Conservation (phyloP, 371 early-diverging fungal species). For the Mucor mucedo region DNA sequence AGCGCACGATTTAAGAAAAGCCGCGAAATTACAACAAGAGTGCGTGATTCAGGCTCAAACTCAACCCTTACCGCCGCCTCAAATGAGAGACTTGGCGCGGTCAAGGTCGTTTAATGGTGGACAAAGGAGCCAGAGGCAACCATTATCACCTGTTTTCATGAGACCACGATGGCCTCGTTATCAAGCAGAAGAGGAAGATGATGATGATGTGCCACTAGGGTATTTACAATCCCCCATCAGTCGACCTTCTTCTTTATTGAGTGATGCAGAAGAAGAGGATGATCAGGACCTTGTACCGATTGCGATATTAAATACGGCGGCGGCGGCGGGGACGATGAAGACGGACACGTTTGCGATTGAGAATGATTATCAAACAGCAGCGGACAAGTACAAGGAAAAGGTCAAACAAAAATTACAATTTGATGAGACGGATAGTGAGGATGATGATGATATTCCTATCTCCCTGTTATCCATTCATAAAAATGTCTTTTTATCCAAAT, state of each 20-base stretch:
- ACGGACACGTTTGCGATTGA: background rate
- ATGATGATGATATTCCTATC: constrained; percentile 29
- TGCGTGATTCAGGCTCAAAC: constrained; percentile 13
- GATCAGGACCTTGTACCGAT: constrained; percentile 37
- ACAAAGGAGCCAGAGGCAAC: constrained; percentile 13
- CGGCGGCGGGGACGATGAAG: too few species aligned
- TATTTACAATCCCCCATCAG: constrained; percentile 28
- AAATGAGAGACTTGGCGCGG: constrained; percentile 11
- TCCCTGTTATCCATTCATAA: constrained; percentile 13
- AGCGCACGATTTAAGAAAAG: constrained; percentile 26
- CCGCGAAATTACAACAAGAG: constrained; percentile 29
- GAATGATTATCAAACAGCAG: constrained; percentile 28
- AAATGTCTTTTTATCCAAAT: background rate
- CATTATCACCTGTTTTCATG: constrained; percentile 4
- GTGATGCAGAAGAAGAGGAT: constrained; percentile 37
- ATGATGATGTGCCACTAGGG: constrained; percentile 32
- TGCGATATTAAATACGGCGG: constrained; percentile 9
- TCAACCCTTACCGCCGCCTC: background rate
- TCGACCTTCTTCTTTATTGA: constrained; percentile 30
- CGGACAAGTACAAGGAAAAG: constrained; percentile 40
- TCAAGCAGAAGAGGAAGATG: constrained; percentile 11
- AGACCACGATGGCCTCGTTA: background rate
- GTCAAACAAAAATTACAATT: constrained; percentile 33
- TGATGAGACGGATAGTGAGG: constrained; percentile 16
- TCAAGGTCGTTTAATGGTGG: constrained; percentile 22